phyloP scores from a whole-genome alignment of 768 basidiomycete species.

The Xerocomus spinulosus region DNA sequence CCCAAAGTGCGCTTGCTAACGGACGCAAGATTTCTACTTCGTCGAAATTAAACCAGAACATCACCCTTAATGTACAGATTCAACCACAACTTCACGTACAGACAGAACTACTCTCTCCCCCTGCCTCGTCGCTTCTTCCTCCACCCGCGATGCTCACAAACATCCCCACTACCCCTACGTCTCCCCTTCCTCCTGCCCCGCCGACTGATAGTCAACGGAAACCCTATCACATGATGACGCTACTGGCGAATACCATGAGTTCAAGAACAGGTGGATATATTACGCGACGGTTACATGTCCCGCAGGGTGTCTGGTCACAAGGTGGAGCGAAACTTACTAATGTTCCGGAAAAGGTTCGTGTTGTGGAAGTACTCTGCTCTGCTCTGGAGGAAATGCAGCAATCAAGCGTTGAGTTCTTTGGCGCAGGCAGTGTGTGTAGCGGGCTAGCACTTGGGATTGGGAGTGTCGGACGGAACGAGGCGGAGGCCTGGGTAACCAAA shows the following conservation, averaged over 20 bases:
- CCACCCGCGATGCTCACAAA: conserved; percentile 47
- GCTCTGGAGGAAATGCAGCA: conserved; percentile 76
- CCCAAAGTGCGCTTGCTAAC: conserved; percentile 38
- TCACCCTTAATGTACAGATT: conserved; percentile 39
- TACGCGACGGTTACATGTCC: conserved; percentile 81
- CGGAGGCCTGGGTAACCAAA: conserved; percentile 70
- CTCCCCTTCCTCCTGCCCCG: conserved; percentile 69
- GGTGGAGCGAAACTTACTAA: conserved; percentile 82
- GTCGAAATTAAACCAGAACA: conserved; percentile 50
- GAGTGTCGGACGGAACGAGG: conserved; percentile 71
- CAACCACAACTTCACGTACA: conserved; percentile 48
- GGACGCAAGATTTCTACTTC: conserved; percentile 60
- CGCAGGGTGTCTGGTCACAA: conserved; percentile 87
- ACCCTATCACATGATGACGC: conserved; percentile 88
- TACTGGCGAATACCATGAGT: conserved; percentile 74
- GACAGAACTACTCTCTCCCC: conserved; percentile 45
- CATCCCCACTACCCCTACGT: conserved; percentile 69
- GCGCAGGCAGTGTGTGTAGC: conserved; percentile 73
- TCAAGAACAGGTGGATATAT: conserved; percentile 83
- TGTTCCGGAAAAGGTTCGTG: conserved; percentile 79
- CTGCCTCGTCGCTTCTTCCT: conserved; percentile 38
- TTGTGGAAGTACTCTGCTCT: conserved; percentile 71
- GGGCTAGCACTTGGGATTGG: conserved; percentile 73
- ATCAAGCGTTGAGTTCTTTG: conserved; percentile 69
- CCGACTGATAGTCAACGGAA: conserved; percentile 73